A percentile compares a stretch with the other conserved stretches of the same genome.
phyloP scores from a whole-genome alignment of 345 rosid species.

The Syzygium jambos region DNA sequence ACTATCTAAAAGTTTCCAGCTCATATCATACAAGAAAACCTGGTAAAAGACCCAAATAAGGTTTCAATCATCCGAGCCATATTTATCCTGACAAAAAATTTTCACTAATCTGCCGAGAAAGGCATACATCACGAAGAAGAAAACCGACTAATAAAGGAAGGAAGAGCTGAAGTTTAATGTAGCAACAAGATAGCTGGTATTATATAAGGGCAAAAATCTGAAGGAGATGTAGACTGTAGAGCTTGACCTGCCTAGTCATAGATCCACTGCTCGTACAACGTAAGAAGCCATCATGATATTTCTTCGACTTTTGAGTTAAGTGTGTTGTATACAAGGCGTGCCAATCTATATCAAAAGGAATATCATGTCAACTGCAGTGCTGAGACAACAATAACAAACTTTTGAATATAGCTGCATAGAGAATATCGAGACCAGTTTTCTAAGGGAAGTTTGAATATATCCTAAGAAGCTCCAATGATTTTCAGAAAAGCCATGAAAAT shows the following conservation, averaged over 20 bases:
- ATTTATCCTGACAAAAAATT: not conserved
- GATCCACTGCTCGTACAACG: slow-evolving; percentile 22
- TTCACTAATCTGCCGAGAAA: not conserved
- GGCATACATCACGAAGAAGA: not conserved
- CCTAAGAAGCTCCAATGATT: not conserved
- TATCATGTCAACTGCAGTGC: not conserved
- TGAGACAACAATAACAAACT: not conserved
- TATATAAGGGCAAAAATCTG: not conserved
- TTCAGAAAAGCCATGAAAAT: not conserved
- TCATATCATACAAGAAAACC: slow-evolving; percentile 44
- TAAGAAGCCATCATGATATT: slow-evolving; percentile 51
- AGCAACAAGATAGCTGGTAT: not conserved
- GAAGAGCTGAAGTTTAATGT: not conserved
- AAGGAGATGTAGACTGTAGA: not conserved
- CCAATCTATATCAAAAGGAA: slow-evolving; percentile 25
- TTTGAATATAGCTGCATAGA: not conserved
- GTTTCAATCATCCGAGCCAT: not conserved
- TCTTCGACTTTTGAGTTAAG: slow-evolving; percentile 48
- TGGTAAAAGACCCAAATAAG: slow-evolving; percentile 1
- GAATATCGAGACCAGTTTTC: not conserved
- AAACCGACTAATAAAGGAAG: not conserved
- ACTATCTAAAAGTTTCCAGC: slow-evolving; percentile 28
- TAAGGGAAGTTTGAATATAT: not conserved
- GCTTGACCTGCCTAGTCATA: slow-evolving; percentile 34
- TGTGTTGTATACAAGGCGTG: slow-evolving; percentile 44